Evolutionary conservation across 2,329 filamentous ascomycete species (phyloP).

Genomic region (Fusarium liriodendri): DNA sequence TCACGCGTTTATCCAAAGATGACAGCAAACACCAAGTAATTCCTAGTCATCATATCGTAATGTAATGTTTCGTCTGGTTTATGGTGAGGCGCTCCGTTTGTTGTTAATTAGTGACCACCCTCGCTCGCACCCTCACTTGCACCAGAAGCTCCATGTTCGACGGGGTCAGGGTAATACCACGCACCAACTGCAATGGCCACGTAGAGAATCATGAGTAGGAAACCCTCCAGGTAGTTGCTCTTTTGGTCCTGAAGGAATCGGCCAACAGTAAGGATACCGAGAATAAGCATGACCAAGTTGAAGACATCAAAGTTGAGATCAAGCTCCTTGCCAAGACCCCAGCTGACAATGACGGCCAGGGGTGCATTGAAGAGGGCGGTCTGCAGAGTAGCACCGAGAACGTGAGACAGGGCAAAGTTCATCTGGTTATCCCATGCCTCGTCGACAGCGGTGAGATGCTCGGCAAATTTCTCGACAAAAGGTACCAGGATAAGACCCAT

Average conservation of each 20-base stretch:
- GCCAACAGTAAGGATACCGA: conserved; percentile 87
- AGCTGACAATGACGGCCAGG: conserved; percentile 84
- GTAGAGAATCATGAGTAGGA: conserved; percentile 78
- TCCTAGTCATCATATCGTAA: conserved; percentile 21
- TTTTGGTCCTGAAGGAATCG: conserved; percentile 90
- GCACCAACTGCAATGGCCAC: conserved; percentile 69
- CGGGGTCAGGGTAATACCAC: conserved; percentile 65
- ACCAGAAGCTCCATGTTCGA: conserved; percentile 3
- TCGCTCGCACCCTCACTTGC: conserved; percentile 11
- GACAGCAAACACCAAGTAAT: conserved; percentile 7
- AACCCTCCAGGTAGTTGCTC: conserved; percentile 90
- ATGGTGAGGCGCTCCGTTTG: background rate
- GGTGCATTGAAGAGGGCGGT: conserved; percentile 91
- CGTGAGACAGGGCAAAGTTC: conserved; percentile 87
- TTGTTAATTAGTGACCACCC: conserved; percentile 21
- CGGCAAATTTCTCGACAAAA: conserved; percentile 86
- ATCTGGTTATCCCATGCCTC: conserved; percentile 87
- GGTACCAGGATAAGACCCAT: conserved; percentile 82
- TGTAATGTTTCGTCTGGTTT: background rate
- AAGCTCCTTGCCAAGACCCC: conserved; percentile 78
- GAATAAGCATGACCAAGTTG: conserved; percentile 82
- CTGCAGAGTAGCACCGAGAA: conserved; percentile 88
- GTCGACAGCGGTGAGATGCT: conserved; percentile 85
- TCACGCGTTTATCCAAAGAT: background rate
- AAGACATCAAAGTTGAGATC: conserved; percentile 89